phyloP scores from a whole-genome alignment of 164 flowering plant species.

The Annona squamosa region DNA sequence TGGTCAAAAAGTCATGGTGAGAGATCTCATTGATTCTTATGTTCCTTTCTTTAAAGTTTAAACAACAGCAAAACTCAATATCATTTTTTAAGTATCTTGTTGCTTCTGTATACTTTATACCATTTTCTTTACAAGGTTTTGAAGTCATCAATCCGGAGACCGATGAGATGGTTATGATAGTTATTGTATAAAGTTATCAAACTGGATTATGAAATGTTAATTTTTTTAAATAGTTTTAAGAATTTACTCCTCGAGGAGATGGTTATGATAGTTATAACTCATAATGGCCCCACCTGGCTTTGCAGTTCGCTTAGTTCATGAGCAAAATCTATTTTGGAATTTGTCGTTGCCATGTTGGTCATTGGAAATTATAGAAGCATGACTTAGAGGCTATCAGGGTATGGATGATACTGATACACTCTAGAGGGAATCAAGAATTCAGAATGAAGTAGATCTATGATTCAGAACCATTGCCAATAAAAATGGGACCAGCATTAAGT shows the following conservation, averaged over 20 bases:
- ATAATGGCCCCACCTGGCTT: background rate
- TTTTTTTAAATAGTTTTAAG: background rate
- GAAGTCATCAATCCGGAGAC: background rate
- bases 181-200: no score
- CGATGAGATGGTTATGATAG: no score
- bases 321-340: background rate
- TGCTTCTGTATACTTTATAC: background rate
- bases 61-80: background rate
- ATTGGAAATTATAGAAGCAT: no score
- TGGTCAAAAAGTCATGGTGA: conserved; percentile 78
- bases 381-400: no score
- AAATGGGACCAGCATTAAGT: no score
- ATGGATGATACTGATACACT: no score
- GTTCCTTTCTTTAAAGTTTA: background rate
- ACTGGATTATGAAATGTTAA: background rate
- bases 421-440: no score
- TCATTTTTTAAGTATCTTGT: background rate
- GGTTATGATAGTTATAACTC: background rate
- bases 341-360: no score
- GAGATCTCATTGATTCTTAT: conserved; percentile 12
- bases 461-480: no score
- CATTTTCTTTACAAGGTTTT: background rate
- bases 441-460: no score
- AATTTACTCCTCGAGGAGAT: background rate
- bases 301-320: background rate